phyloP scores from a whole-genome alignment of 345 rosid genomes.

The Geranium brycei region DNA sequence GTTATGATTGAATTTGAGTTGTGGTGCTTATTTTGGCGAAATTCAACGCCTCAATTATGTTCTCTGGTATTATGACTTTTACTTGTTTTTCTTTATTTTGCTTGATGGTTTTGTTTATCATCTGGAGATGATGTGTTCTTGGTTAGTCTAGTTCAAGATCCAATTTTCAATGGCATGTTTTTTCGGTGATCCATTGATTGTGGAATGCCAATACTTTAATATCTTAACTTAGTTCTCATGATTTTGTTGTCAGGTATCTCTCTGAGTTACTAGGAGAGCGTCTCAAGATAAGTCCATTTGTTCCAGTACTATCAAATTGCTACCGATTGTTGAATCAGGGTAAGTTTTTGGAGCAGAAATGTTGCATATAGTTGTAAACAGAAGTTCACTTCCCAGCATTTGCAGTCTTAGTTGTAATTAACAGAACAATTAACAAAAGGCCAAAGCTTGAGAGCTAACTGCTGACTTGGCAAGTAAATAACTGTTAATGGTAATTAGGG shows the following conservation, averaged over 20 bases:
- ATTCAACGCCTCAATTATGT: too few species aligned
- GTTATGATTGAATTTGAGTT: too few species aligned
- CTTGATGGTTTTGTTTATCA: background rate
- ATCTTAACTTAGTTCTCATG: constrained; percentile 4
- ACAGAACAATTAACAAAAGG: background rate
- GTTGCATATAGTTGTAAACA: background rate
- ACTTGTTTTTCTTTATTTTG: background rate
- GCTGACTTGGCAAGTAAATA: background rate
- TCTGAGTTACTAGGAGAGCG: constrained; percentile 67
- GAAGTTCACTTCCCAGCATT: background rate
- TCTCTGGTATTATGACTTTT: background rate
- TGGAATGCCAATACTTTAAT: constrained; percentile 4
- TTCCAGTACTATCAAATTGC: constrained; percentile 52
- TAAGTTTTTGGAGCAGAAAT: constrained; percentile 20
- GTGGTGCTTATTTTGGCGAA: too few species aligned
- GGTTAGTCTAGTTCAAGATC: background rate
- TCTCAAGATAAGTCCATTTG: constrained; percentile 54
- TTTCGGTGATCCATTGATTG: constrained; percentile 5
- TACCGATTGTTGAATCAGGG: constrained; percentile 67
- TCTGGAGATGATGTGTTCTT: background rate
- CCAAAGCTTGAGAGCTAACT: background rate
- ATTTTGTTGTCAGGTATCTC: constrained; percentile 46
- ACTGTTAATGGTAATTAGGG: background rate
- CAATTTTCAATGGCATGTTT: background rate
- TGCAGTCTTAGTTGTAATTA: background rate